These are phyloP conservation scores for Spergularia bocconei DNA, from an alignment of 148 eudicot genomes.

Conservation along the genomic window DNA sequence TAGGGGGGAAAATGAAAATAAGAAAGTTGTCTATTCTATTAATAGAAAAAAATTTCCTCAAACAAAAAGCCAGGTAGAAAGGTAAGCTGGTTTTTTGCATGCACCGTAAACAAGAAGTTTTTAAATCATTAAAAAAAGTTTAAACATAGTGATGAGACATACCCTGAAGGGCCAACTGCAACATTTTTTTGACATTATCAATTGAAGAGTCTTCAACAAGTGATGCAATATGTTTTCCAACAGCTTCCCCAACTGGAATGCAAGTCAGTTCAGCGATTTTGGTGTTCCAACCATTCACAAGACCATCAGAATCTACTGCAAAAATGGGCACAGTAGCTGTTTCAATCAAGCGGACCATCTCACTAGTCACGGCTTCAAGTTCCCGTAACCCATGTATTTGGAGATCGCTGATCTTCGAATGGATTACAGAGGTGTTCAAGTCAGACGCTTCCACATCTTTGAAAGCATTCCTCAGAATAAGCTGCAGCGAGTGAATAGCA, in stretches of 20 bases:
- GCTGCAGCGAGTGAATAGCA: slow-evolving; percentile 91
- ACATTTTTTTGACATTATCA: slow-evolving; percentile 61
- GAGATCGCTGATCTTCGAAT: slow-evolving; percentile 59
- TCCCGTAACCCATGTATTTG: slow-evolving; percentile 68
- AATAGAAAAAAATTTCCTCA: background rate
- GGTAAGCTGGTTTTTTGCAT: background rate
- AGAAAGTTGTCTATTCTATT: background rate
- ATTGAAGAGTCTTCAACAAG: slow-evolving; percentile 75
- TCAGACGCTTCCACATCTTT: slow-evolving; percentile 48
- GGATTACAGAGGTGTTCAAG: slow-evolving; percentile 41
- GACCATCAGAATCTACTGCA: slow-evolving; percentile 79
- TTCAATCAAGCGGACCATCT: slow-evolving; percentile 96
- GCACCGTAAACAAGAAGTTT: background rate
- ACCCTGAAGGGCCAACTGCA: slow-evolving; percentile 74
- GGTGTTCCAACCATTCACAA: slow-evolving; percentile 86
- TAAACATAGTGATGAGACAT: slow-evolving; percentile 15
- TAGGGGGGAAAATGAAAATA: background rate
- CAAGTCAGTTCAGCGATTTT: slow-evolving; percentile 82
- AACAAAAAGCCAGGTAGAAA: background rate
- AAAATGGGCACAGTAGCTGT: slow-evolving; percentile 90
- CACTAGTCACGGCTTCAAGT: slow-evolving; percentile 76
- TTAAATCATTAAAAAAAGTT: background rate
- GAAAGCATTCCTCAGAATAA: slow-evolving; percentile 75
- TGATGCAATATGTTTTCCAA: slow-evolving; percentile 60
- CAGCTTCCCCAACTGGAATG: slow-evolving; percentile 60